A percentile compares a stretch with the other conserved stretches of the same genome.
Conservation (phyloP, 176 grass and related monocot species). For the Oryza australiensis region DNA sequence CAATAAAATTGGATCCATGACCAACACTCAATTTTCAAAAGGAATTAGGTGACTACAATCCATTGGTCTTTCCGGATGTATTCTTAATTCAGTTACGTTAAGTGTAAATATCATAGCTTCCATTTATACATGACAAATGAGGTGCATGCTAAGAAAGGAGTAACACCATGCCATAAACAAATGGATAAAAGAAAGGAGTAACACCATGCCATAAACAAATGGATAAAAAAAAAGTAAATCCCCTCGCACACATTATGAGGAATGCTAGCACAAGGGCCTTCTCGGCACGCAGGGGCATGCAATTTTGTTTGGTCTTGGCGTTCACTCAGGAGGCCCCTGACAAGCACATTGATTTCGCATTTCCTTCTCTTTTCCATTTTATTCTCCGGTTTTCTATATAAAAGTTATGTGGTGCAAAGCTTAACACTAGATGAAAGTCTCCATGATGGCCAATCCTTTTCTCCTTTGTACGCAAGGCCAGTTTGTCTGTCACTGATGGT, state of each 20-base stretch:
- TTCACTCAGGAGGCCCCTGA: background rate
- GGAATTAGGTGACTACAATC: background rate
- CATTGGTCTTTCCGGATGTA: background rate
- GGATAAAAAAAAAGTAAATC: background rate
- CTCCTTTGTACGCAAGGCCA: no score
- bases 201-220: background rate
- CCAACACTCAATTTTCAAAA: slow-evolving; percentile 8
- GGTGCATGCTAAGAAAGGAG: background rate
- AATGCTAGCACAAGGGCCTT: background rate
- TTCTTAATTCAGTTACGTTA: slow-evolving; percentile 5
- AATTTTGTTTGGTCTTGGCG: background rate
- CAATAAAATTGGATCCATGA: slow-evolving; percentile 6
- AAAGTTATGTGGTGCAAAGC: background rate
- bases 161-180: background rate
- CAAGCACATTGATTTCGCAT: background rate
- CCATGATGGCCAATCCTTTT: no score
- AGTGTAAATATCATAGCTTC: background rate
- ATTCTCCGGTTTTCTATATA: background rate
- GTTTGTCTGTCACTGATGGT: no score
- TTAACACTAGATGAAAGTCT: background rate
- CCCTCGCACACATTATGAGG: background rate
- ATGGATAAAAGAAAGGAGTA: background rate
- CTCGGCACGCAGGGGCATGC: background rate
- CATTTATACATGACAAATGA: background rate
- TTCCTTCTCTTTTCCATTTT: background rate